phyloP scores from a whole-genome alignment of 257 asterid species.

The Ophiorrhiza pumila region DNA sequence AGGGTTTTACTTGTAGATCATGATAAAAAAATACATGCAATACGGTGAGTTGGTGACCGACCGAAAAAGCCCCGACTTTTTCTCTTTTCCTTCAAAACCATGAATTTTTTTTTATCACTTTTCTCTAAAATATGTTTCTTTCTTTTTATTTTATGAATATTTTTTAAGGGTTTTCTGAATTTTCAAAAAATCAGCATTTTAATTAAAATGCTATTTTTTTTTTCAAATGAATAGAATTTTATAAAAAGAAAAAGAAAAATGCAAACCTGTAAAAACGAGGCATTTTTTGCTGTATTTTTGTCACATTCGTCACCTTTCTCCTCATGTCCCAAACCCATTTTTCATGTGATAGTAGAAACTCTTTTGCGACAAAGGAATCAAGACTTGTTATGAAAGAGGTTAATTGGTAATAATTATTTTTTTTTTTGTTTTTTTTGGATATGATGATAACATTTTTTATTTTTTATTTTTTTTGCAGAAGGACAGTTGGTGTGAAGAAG shows the following conservation, averaged over 20 bases:
- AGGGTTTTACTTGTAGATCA: constrained; percentile 10
- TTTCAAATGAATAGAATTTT: too few species aligned
- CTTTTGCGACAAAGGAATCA: constrained; percentile 24
- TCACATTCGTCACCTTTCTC: constrained; percentile 14
- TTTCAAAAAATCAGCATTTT: constrained; percentile 1
- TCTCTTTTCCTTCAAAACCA: background rate
- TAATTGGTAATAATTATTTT: background rate
- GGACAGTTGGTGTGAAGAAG: constrained; percentile 66
- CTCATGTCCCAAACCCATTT: constrained; percentile 1
- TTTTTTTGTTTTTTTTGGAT: background rate
- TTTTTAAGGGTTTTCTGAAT: background rate
- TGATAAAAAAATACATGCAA: background rate
- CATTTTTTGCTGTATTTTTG: background rate
- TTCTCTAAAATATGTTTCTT: background rate
- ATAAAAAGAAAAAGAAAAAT: background rate
- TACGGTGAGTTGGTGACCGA: background rate
- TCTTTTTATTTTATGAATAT: background rate
- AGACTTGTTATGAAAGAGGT: constrained; percentile 15
- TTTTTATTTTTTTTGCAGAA: constrained; percentile 34
- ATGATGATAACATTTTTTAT: background rate
- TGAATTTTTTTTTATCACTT: background rate
- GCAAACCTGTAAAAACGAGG: background rate
- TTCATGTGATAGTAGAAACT: constrained; percentile 23
- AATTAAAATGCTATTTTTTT: background rate
- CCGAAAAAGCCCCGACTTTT: background rate